These are phyloP conservation scores for Colletotrichum sp. DNA, from an alignment of 2,329 filamentous ascomycete genomes.

Conservation along the genomic window DNA sequence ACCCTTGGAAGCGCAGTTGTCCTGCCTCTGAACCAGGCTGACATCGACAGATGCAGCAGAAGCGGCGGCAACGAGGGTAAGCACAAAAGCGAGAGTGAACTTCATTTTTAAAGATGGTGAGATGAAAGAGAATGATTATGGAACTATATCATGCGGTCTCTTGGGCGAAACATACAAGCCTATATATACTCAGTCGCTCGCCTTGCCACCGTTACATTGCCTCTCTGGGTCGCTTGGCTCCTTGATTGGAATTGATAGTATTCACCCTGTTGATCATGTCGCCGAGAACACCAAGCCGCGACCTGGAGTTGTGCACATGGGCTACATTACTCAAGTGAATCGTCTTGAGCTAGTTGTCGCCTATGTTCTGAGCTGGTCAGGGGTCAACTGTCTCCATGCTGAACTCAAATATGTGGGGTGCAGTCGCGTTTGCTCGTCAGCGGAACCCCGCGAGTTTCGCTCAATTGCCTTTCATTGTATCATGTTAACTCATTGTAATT, in stretches of 20 bases:
- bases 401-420: not conserved
- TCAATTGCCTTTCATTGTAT: not conserved
- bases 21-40: not conserved
- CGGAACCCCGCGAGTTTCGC: not conserved
- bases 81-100: not conserved
- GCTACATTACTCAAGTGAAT: not conserved
- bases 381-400: not conserved
- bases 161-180: not conserved
- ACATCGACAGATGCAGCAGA: not conserved
- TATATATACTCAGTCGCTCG: not conserved
- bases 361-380: not conserved
- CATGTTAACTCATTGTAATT: not conserved
- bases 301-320: not conserved
- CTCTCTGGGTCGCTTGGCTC: not conserved
- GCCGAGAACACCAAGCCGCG: not conserved
- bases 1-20: not conserved
- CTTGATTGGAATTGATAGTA: not conserved
- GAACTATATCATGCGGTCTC: not conserved
- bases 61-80: not conserved
- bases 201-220: not conserved
- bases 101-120: not conserved
- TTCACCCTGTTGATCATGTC: not conserved
- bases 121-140: not conserved
- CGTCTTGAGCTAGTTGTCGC: not conserved
- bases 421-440: not conserved